phyloP scores from a whole-genome alignment of 1,139 yeast genomes.

The Taphrina deformans region DNA sequence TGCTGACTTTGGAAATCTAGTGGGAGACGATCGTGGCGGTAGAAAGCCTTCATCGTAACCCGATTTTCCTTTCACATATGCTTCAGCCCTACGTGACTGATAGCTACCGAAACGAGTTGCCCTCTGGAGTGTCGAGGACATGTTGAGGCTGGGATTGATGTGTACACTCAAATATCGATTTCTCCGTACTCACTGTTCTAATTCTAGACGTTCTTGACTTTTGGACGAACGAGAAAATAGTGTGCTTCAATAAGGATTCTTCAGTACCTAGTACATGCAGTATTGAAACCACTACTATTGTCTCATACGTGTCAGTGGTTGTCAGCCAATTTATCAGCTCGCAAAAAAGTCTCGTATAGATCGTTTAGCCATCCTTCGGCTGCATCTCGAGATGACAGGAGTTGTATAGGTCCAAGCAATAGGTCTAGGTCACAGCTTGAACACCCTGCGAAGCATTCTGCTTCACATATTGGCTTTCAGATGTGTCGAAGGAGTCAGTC shows the following conservation, averaged over 20 bases:
- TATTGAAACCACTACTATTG: no score
- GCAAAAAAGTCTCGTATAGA: background rate
- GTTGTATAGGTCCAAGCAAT: no score
- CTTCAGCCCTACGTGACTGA: constrained; percentile 4
- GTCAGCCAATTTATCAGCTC: no score
- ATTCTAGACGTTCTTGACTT: no score
- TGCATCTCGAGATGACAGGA: background rate
- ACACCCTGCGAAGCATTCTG: background rate
- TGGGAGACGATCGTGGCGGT: constrained; percentile 10
- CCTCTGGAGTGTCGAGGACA: background rate
- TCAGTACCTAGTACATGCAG: no score
- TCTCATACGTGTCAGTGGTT: no score
- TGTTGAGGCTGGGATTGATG: background rate
- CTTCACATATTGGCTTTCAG: no score
- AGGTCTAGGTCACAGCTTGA: background rate
- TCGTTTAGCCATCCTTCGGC: background rate
- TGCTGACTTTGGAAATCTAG: constrained; percentile 6
- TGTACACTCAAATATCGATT: no score
- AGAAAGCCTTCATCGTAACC: constrained; percentile 21
- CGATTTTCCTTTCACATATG: constrained; percentile 14
- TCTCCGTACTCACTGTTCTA: no score
- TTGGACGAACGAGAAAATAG: no score
- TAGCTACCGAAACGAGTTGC: background rate
- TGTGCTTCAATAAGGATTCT: no score
- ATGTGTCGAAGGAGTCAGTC: no score